Conservation (phyloP, 1,139 yeast species). For the Yamadazyma atlantica region DNA sequence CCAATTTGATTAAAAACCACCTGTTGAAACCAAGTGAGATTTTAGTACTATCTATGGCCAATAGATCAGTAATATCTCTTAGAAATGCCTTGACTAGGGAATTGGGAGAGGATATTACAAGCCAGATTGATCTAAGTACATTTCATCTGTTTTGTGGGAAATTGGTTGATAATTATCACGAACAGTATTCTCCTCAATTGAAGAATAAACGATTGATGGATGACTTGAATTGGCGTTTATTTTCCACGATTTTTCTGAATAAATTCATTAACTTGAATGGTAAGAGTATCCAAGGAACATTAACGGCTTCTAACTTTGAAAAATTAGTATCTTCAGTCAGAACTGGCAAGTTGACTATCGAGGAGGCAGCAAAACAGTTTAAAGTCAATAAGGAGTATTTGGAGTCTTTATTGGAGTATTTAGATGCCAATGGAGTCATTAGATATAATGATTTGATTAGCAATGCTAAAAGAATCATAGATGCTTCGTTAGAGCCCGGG, state of each 20-base stretch:
- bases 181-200: constrained; percentile 20
- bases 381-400: constrained; percentile 24
- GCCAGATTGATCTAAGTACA: constrained; percentile 48
- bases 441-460: constrained; percentile 37
- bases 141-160: constrained; percentile 63
- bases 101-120: constrained; percentile 33
- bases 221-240: constrained; percentile 51
- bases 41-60: constrained; percentile 67
- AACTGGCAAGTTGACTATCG: constrained; percentile 25
- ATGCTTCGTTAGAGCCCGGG: constrained; percentile 7
- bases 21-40: constrained; percentile 52
- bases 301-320: constrained; percentile 32
- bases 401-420: constrained; percentile 20
- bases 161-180: constrained; percentile 42
- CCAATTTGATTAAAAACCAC: constrained; percentile 40
- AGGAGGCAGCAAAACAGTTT: constrained; percentile 24
- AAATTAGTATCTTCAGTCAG: constrained; percentile 31
- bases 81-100: constrained; percentile 31
- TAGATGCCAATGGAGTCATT: constrained; percentile 33
- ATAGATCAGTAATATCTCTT: constrained; percentile 62
- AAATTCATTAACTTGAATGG: constrained; percentile 24
- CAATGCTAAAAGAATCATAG: constrained; percentile 29
- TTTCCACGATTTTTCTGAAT: constrained; percentile 33
- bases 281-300: constrained; percentile 20
- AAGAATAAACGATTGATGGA: constrained; percentile 44